These are phyloP conservation scores for Cladochytrium replicatum DNA, from an alignment of 192 early-diverging fungal genomes.

Conservation along the genomic window DNA sequence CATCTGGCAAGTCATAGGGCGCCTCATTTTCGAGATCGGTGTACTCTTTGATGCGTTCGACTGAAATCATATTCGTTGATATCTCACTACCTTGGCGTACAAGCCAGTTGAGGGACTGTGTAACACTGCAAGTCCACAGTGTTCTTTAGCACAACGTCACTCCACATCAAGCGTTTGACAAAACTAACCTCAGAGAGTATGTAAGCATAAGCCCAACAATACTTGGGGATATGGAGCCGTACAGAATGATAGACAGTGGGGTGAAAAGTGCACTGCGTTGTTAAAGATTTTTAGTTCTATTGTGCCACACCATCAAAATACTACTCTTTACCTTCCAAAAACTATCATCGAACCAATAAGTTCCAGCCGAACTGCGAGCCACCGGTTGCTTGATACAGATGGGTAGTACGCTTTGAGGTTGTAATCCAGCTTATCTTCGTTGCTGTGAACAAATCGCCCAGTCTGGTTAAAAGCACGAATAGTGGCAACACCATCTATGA, in stretches of 20 bases:
- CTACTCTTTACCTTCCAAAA: no score
- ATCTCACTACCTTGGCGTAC: constrained; percentile 80
- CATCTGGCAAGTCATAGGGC: constrained; percentile 38
- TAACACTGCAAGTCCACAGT: constrained; percentile 62
- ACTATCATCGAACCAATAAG: constrained; percentile 68
- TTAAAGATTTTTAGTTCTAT: no score
- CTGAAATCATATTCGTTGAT: constrained; percentile 59
- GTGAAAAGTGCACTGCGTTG: constrained; percentile 56
- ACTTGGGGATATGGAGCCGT: constrained; percentile 27
- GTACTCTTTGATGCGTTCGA: constrained; percentile 77
- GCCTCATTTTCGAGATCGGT: constrained; percentile 70
- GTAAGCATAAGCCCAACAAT: constrained; percentile 55
- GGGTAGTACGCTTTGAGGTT: constrained; percentile 76
- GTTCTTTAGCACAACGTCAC: constrained; percentile 51
- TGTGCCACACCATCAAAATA: no score
- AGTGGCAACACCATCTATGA: constrained; percentile 37
- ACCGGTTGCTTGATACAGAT: constrained; percentile 49
- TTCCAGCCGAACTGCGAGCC: constrained; percentile 64
- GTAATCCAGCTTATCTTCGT: constrained; percentile 60
- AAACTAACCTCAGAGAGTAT: constrained; percentile 30
- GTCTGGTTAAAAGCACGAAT: constrained; percentile 50
- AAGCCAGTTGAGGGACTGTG: constrained; percentile 80
- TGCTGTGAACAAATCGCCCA: constrained; percentile 55
- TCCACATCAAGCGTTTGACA: constrained; percentile 18
- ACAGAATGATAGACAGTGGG: constrained; percentile 49